Evolutionary conservation across 73 alveolate genomes (phyloP), one percentile per base, ranked within the genome.

Genomic region (Stentor coeruleus): DNA sequence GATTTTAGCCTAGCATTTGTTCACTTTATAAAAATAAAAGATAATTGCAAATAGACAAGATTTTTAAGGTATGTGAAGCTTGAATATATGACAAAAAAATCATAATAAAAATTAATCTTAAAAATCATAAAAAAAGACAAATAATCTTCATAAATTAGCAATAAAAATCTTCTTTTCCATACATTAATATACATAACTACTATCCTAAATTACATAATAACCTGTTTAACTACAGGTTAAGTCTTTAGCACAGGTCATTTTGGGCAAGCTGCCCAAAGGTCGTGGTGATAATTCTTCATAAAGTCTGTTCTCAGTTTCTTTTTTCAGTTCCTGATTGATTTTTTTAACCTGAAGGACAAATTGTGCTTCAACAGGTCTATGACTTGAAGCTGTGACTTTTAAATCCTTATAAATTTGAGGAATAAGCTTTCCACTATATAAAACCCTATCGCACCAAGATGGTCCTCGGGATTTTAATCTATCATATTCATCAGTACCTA

Each of bases 401-500:
- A 75, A 14, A 26, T n/a, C 15, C 35, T 20, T 33, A 66, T 66
- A 66, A 26, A 20, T 26, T 26, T 28, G 40, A 20, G 42, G 36
- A 37, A 28, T 40, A 31, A 66, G 20, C 11, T 66, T 66, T 33
- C 37, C 79, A 28, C 39, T 40, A 66, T 26, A 93, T 3, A 95
- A 82, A 38, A 97, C 89, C 82, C 99, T 86, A 87, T 97, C 99
- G 49, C 98, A 90, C 95, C 96, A 97, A 15, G 98, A 90, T 20
- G 99, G 99, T 33, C 85, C 92, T 82, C 99, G 87, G 87, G 88
- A 86, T 82, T 95, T 91, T 49, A 93, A 87, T 42, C 94, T 87
- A 49, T 95, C 92, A 86, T 95, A 97, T 38, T 74, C 86, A 59
- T 93, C 85, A 33, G 97, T 84, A 38, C 90, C 91, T 30, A 59